phyloP scores from a whole-genome alignment of 768 basidiomycete species.

The Lyophyllum atratum region DNA sequence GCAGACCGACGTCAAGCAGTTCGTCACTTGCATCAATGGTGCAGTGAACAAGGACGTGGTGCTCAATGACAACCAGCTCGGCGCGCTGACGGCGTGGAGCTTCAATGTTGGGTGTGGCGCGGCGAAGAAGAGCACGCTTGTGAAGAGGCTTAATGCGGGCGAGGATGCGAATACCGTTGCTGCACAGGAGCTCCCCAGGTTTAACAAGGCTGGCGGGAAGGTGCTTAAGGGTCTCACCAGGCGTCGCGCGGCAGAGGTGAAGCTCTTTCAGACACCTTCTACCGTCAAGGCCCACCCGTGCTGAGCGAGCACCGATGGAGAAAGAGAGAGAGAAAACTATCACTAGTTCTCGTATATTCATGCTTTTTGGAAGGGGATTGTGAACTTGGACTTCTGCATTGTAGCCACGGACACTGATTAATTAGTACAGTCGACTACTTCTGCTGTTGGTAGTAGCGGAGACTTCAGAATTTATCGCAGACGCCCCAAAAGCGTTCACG shows the following conservation, averaged over 20 bases:
- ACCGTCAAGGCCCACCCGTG: slow-evolving; percentile 28
- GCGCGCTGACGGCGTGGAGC: slow-evolving; percentile 26
- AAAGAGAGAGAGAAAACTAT: too few relatives aligned
- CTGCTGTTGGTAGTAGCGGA: too few relatives aligned
- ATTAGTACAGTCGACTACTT: too few relatives aligned
- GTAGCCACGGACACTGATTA: not conserved
- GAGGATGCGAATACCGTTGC: slow-evolving; percentile 32
- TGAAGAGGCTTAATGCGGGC: slow-evolving; percentile 27
- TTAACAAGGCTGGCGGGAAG: slow-evolving; percentile 30
- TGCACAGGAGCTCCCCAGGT: slow-evolving; percentile 25
- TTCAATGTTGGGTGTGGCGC: slow-evolving; percentile 30
- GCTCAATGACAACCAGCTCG: slow-evolving; percentile 32
- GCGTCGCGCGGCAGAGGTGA: slow-evolving; percentile 29
- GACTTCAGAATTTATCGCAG: too few relatives aligned
- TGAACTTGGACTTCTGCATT: not conserved
- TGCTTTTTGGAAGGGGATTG: not conserved
- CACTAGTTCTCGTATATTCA: too few relatives aligned
- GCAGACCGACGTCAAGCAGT: slow-evolving; percentile 22
- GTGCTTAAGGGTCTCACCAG: slow-evolving; percentile 22
- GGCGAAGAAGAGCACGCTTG: slow-evolving; percentile 25
- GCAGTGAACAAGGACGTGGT: slow-evolving; percentile 24
- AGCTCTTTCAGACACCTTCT: slow-evolving; percentile 29
- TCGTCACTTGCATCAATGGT: slow-evolving; percentile 26
- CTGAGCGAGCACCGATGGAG: not conserved
- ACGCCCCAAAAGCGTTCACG: too few relatives aligned